These are phyloP conservation scores for Vaccinium vitisidaea DNA, from an alignment of 148 eudicot genomes.

Conservation along the genomic window DNA sequence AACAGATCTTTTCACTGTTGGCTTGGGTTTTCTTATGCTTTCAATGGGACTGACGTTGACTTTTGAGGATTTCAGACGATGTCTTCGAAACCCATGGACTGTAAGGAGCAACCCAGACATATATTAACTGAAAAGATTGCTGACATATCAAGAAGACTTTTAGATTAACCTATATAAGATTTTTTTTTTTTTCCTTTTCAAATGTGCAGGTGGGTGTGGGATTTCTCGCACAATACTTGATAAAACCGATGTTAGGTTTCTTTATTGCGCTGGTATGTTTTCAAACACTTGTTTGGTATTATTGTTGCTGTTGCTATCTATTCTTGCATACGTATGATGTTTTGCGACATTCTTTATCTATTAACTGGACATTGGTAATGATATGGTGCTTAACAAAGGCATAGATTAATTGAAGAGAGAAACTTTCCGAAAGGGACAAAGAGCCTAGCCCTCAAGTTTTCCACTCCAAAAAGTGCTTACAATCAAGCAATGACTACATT, in stretches of 20 bases:
- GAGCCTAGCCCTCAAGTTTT: background rate
- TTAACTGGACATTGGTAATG: background rate
- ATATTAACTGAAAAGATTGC: conserved; percentile 9
- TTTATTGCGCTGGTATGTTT: conserved; percentile 72
- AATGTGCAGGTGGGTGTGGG: conserved; percentile 88
- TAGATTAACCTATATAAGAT: background rate
- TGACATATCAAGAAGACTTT: background rate
- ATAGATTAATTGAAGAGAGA: background rate
- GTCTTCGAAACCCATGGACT: conserved; percentile 96
- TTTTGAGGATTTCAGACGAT: conserved; percentile 92
- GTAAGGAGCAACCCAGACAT: conserved; percentile 43
- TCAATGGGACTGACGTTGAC: conserved; percentile 98
- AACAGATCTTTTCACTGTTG: conserved; percentile 90
- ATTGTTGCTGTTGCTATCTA: background rate
- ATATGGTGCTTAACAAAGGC: background rate
- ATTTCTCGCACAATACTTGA: conserved; percentile 85
- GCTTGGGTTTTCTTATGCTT: conserved; percentile 99
- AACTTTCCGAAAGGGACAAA: background rate
- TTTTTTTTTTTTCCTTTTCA: background rate
- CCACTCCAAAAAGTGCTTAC: background rate
- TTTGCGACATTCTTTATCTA: background rate
- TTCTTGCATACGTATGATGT: background rate
- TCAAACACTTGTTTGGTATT: conserved; percentile 13
- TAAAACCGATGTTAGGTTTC: conserved; percentile 87
- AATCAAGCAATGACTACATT: background rate